Evolutionary conservation across 345 rosid genomes (phyloP), one percentile per base, ranked within the genome.

Genomic region (Salix suchowensis): DNA sequence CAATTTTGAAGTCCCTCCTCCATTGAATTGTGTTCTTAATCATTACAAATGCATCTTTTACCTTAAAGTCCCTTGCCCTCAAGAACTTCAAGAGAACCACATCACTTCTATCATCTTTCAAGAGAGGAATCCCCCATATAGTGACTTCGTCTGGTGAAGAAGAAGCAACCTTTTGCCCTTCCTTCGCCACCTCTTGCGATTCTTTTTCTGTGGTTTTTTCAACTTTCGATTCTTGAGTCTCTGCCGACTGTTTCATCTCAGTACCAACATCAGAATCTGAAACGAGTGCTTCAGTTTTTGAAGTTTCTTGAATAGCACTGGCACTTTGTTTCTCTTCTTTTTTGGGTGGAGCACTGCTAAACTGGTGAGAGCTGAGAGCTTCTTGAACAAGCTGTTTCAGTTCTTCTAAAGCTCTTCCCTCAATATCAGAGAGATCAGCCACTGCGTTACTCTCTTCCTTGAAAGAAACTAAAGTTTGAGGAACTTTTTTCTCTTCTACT

Each of bases 1-100:
- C 97, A 52, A 90, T 89, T 55, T 84, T 83, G 75, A 95, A 95
- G 18, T 86, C 87, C 30, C 73, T 84, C 75, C 98, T 86, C 98
- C 97, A 95, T 26, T 77, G 81, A 46, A 91, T 77, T 6, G 97
- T 93, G 75, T 88, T 91, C 83, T 81, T 88, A 37, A 95, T 80
- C 97, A 95, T 93, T 24, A 82, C 65, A 78, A 89, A 88, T 6
- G 97, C 93, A 26, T 95, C 97, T 77, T 83, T 85, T 1, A 79
- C 88, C 75, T 88, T 91, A 79, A 95, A 95, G 73, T 95, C 98
- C 74, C 97, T 88, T 0, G 98, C 98, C 62, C 97, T 82, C 24
- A 93, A 71, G 83, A 90, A 91, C 70, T 93, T 93, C 21, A 95
- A 78, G 12, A 95, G 84, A 77, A 95, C 86, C 76, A 89, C 89